phyloP scores from a whole-genome alignment of 345 rosid genomes.

The Geranium rotundifolium region DNA sequence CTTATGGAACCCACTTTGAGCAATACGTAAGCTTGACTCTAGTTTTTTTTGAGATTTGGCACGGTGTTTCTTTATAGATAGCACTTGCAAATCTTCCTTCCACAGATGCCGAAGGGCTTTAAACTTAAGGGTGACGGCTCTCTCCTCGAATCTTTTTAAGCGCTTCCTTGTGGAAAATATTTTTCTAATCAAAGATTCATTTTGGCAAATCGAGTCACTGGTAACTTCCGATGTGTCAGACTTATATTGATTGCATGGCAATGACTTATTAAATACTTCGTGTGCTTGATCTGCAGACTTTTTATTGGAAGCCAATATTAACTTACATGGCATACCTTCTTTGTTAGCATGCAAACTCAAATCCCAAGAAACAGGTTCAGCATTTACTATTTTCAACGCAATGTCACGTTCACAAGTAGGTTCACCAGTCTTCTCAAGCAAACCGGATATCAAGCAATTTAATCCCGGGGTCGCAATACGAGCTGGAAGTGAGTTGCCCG shows the following conservation, averaged over 20 bases:
- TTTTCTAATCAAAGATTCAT: constrained; percentile 31
- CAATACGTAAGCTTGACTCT: constrained; percentile 39
- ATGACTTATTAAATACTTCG: constrained; percentile 37
- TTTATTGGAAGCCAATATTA: constrained; percentile 49
- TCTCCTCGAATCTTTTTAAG: constrained; percentile 59
- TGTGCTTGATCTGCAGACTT: constrained; percentile 43
- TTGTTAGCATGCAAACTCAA: constrained; percentile 11
- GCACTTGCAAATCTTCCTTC: constrained; percentile 73
- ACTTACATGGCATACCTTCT: constrained; percentile 28
- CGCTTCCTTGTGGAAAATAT: constrained; percentile 35
- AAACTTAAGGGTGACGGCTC: constrained; percentile 60
- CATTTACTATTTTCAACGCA: constrained; percentile 14
- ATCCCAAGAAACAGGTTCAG: constrained; percentile 16
- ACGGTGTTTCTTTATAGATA: constrained; percentile 40
- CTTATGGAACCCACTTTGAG: constrained; percentile 40
- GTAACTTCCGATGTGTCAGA: constrained; percentile 23
- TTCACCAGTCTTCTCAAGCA: constrained; percentile 11
- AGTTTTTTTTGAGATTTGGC: constrained; percentile 58
- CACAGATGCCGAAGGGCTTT: constrained; percentile 65
- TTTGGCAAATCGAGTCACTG: constrained; percentile 14
- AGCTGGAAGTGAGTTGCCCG: constrained; percentile 16
- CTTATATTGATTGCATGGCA: constrained; percentile 29
- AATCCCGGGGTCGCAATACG: constrained; percentile 11
- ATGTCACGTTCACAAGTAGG: constrained; percentile 13
- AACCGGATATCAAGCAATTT: constrained; percentile 11